These are phyloP conservation scores for Limtongia smithiae DNA, from an alignment of 805 yeast genomes.

Conservation along the genomic window DNA sequence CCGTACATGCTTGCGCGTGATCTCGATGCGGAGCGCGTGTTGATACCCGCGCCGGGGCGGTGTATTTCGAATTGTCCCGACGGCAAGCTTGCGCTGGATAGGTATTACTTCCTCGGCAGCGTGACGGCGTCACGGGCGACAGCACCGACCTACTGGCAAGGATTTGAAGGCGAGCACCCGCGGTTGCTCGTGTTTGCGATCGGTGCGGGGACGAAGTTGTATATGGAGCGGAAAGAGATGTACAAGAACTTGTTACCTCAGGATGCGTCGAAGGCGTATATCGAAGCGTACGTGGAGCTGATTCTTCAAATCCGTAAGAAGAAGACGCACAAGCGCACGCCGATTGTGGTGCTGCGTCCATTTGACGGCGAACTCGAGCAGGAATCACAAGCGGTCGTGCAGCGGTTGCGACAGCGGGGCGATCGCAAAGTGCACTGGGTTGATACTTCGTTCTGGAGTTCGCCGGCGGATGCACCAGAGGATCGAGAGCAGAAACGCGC, in stretches of 20 bases:
- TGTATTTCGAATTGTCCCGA: constrained; percentile 22
- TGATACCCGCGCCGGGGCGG: constrained; percentile 13
- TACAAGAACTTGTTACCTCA: constrained; percentile 22
- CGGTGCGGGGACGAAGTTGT: constrained; percentile 20
- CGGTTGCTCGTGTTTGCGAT: constrained; percentile 16
- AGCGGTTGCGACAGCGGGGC: constrained; percentile 14
- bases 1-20: constrained; percentile 18
- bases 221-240: constrained; percentile 12
- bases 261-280: constrained; percentile 25
- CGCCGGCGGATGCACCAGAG: constrained; percentile 8
- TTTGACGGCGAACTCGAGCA: constrained; percentile 22
- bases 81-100: constrained; percentile 14
- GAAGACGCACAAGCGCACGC: constrained; percentile 23
- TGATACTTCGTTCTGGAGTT: constrained; percentile 22
- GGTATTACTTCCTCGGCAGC: constrained; percentile 21
- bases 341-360: constrained; percentile 24
- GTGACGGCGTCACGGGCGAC: constrained; percentile 16
- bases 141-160: constrained; percentile 22
- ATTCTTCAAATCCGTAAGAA: constrained; percentile 22
- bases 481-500: constrained; percentile 14
- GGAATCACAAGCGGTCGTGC: constrained; percentile 21
- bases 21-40: constrained; percentile 11
- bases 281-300: constrained; percentile 16
- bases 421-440: constrained; percentile 26
- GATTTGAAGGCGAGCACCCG: constrained; percentile 20